phyloP scores from a whole-genome alignment of 805 yeast genomes.

The Lipomyces chichibuensis region DNA sequence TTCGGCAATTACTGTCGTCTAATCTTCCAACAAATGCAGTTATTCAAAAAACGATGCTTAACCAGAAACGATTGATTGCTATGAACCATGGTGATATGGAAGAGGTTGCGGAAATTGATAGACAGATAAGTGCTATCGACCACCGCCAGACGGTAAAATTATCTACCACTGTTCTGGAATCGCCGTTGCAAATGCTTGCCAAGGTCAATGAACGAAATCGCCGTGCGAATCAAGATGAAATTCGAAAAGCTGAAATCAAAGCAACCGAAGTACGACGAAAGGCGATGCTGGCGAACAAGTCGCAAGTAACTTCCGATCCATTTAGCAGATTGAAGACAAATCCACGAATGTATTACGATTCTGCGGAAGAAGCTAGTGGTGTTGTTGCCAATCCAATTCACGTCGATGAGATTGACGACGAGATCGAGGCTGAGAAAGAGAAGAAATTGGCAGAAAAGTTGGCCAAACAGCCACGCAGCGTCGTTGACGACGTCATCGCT shows the following conservation, averaged over 20 bases:
- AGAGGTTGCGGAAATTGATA: constrained; percentile 43
- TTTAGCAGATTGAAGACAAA: constrained; percentile 87
- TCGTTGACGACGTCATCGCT: constrained; percentile 47
- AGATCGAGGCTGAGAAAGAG: constrained; percentile 48
- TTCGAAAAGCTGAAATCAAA: constrained; percentile 76
- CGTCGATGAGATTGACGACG: constrained; percentile 51
- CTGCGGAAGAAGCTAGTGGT: constrained; percentile 54
- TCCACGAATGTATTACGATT: constrained; percentile 73
- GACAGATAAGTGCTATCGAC: constrained; percentile 42
- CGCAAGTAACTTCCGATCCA: constrained; percentile 61
- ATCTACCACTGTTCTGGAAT: constrained; percentile 15
- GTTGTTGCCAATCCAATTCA: constrained; percentile 55
- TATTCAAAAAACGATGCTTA: constrained; percentile 67
- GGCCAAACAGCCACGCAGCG: constrained; percentile 32
- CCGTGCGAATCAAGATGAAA: constrained; percentile 71
- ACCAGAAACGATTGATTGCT: constrained; percentile 78
- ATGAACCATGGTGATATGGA: constrained; percentile 48
- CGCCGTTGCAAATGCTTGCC: constrained; percentile 53
- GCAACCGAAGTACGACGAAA: constrained; percentile 56
- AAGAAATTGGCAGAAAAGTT: constrained; percentile 43
- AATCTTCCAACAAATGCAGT: constrained; percentile 74
- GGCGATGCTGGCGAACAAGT: constrained; percentile 35
- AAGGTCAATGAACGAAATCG: constrained; percentile 84
- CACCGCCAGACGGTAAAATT: constrained; percentile 9
- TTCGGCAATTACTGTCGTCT: constrained; percentile 65